These are phyloP conservation scores for Fusarium haematococcum DNA, from an alignment of 2,329 filamentous ascomycete genomes.

Conservation along the genomic window DNA sequence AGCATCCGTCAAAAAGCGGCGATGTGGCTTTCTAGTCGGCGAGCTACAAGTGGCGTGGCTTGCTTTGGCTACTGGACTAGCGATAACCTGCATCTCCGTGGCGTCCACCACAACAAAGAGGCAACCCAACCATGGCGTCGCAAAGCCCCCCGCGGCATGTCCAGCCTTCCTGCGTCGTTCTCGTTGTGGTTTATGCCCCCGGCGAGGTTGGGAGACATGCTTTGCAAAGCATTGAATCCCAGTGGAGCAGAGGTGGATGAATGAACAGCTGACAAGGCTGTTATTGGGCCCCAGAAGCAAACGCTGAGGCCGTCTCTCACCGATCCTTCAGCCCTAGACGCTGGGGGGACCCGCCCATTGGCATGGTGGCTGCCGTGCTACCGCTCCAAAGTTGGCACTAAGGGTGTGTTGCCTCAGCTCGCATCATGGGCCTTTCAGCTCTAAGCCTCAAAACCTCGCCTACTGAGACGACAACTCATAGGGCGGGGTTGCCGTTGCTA, in stretches of 20 bases:
- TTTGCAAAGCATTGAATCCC: neutral
- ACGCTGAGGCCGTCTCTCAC: neutral
- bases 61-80: neutral
- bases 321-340: neutral
- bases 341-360: neutral
- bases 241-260: neutral
- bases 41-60: neutral
- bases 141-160: neutral
- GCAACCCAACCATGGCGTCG: neutral
- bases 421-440: neutral
- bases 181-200: neutral
- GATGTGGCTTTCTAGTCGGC: neutral
- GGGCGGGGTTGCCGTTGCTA: neutral
- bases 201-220: neutral
- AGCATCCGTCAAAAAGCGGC: conserved; percentile 4
- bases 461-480: neutral
- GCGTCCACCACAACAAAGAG: neutral
- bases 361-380: neutral
- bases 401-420: conserved; percentile 3
- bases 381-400: conserved; percentile 1
- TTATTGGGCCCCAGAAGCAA: neutral
- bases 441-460: neutral
- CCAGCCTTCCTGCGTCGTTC: neutral
- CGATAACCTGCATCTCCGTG: neutral
- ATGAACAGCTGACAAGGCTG: neutral